Base-by-base conservation (phyloP, 2,329 filamentous ascomycete species). In the Penicillium hesseltinei region DNA sequence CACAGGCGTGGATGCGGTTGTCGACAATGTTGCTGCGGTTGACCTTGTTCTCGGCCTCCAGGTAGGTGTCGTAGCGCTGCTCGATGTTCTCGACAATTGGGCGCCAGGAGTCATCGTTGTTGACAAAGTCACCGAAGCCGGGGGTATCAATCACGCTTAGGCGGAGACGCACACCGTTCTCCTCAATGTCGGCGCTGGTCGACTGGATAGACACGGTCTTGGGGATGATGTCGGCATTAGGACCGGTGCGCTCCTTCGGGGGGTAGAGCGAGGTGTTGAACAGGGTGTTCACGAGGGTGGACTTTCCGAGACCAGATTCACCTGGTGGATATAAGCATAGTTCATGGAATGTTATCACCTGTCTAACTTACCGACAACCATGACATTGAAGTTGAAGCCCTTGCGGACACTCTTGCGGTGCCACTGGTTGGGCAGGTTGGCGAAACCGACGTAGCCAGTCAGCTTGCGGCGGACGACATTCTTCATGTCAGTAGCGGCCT, bases 331-430 rank as follows among this genome's bases (percentile, higher is more conserved):
- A 35, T 58, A 5, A 62, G 58, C 27, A n/a, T 46, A 17, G 33
- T 19, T 45, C 56, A 52, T 56, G 40, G 35, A 15, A 15, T 19
- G 19, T 21, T 27, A 19, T 33, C 11, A 29, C 11, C 38, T 48
- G n/a, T 48, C 21, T 31, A 29, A 88, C 92, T 74, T 84, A 97
- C 94, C 94, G 80, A 99, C 94, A 79, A 99, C 94, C 94, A 99
- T 99, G 69, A 99, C 94, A 76, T 99, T 99, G 85, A 99, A 99
- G 86, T 97, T 99, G 86, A 99, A 99, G 62, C 94, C 94, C 81
- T 99, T 99, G 75, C 94, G 91, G 72, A 99, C 94, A 86, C 92
- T 97, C 89, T 99, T 99, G 79, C 94, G 93, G 84, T 99, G 94
- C 94, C 94, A 99, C 81, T 99, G 94, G 82, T 99, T 99, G 64